Evolutionary conservation across 306 rosid genomes (phyloP), one percentile per base, ranked within the genome.

Genomic region (Rosa multiflora): DNA sequence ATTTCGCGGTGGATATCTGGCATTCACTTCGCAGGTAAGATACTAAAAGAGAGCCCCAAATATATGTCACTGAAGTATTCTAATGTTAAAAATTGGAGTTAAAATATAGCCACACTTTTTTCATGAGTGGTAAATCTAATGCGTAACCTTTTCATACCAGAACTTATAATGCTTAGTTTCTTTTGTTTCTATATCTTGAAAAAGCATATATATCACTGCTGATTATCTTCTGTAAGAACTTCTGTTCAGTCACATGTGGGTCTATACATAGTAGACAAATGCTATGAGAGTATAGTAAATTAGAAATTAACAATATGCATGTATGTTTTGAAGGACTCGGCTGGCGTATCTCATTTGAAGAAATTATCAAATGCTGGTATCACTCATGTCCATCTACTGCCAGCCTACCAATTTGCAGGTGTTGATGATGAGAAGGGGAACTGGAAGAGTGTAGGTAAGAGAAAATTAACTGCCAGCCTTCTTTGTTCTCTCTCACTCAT

Each of bases 1-100:
- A 83, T 73, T 88, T 82, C 91, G 94, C 29, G 99, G 98, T 87
- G 92, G 96, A 81, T 95, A 92, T 91, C 86, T 88, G 76, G 99
- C 97, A 74, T 92, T 95, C 82, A 92, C 97, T 59, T 78, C 86
- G 71, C 91, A 44, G 96, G 99, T 95, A 85, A 66, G 23, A 2
- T 37, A 0, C 47, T 39, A 66, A 14, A 6, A 66, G 46, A 66
- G 23, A 68, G 8, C 32, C 10, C 10, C 37, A 40, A 20, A 20
- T 72, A 72, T 35, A 2, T 17, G 40, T 74, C 8, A 56, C 13
- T 32, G 8, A 53, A 39, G 40, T 40, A 21, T 26, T 23, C 9
- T 40, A 14, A 20, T 49, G 32, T 5, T 14, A 48, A 71, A 23
- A 26, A 18, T 18, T 51, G 14, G 18, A 35, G 13, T 17, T 51